Base-by-base conservation (phyloP, 257 asterid genomes). In the Solanum pimpinellifolium region DNA sequence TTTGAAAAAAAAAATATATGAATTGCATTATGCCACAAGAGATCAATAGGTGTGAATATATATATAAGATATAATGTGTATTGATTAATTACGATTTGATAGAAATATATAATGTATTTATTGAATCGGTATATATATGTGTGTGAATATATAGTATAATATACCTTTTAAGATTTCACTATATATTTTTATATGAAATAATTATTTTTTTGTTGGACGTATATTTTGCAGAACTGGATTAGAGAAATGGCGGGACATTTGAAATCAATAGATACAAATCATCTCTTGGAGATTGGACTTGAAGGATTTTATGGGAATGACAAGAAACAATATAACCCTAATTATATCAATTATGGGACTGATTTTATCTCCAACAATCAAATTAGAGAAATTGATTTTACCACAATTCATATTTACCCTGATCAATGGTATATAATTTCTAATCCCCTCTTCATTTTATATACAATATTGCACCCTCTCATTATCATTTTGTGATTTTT, bases 231-330 rank as follows among this genome's bases (percentile, higher is more conserved):
- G 87, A 29, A 75, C 0, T 85, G 84, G 87, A 73, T 85, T 25
- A 81, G 16, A 23, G 68, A 76, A 81, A 76, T 86, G 85, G 68
- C 68, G 0, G 35, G 15, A 42, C 7, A 76, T 76, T 56, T 85
- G 29, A 85, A 74, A 42, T 85, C 74, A 16, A 72, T 85, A 49
- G 87, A 85, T 42, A 73, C 12, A 29, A 85, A 85, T 41, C 87
- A 85, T 72, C 13, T 85, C 2, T 60, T 85, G 60, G 87, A 85
- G 68, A 77, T 60, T 86, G 87, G 87, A 11, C 68, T 86, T 75
- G 87, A 86, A 86, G 87, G 83, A 18, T 86, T 86, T 49, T 86
- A 86, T 59, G 85, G 88, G 4, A 12, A 37, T 23, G 59, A 44
- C n/a, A 33, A 31, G 37, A 66, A 80, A 14, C 85, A 76, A 35